A percentile compares a stretch with the other conserved stretches of the same genome.
These are phyloP conservation scores for Cryptosporidium sp. DNA, from an alignment of 169 alveolate species.

Conservation along the genomic window DNA sequence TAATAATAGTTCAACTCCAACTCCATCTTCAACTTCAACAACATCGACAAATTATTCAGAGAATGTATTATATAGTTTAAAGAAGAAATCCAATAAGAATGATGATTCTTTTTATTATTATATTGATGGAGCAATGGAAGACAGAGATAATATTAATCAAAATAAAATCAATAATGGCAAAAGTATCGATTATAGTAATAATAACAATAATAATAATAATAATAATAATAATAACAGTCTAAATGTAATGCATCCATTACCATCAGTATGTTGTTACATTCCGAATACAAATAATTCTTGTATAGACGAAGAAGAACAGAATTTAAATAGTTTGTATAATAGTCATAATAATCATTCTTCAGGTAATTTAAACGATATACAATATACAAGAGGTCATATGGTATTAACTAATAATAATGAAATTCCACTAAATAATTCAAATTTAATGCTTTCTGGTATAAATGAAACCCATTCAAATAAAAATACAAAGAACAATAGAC, in stretches of 20 bases:
- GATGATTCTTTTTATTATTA: constrained; percentile 33
- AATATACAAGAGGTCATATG: neutral
- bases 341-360: constrained; percentile 1
- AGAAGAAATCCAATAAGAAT: constrained; percentile 28
- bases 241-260: constrained; percentile 53
- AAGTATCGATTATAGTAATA: too few species aligned
- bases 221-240: neutral
- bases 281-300: constrained; percentile 10
- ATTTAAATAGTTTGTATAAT: neutral
- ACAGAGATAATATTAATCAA: neutral
- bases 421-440: neutral
- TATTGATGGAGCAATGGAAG: constrained; percentile 1
- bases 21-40: constrained; percentile 24
- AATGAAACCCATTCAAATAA: neutral
- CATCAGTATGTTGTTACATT: constrained; percentile 38
- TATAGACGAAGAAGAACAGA: neutral
- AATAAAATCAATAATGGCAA: neutral
- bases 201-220: neutral
- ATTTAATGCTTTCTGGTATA: neutral
- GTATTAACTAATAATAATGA: neutral
- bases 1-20: neutral
- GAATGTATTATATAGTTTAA: constrained; percentile 3
- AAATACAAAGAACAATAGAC: neutral
- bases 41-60: constrained; percentile 26
- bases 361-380: neutral